Base-by-base conservation (phyloP, 202 grass and related monocot genomes). In the Musa balbisiana region DNA sequence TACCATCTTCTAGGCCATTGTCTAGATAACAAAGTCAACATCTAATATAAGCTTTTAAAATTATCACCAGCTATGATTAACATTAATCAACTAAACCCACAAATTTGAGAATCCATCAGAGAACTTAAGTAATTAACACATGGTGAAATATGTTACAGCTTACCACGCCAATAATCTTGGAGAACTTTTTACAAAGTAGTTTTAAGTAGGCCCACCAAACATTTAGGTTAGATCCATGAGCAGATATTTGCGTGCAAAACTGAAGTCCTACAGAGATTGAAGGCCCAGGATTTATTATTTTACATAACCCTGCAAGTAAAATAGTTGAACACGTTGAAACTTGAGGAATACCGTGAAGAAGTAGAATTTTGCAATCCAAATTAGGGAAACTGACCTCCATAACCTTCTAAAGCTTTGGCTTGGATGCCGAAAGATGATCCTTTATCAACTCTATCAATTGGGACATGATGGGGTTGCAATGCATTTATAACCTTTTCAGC, bases 301-400 rank as follows among this genome's bases (percentile, higher is more conserved):
- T 76, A 80, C 50, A 80, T 85, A 85, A 53, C 20, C 83, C 83
- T 85, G 63, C 71, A 84, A 74, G 49, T 11, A 63, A n/a, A 79
- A 73, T 21, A 66, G 29, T 51, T 52, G 75, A 80, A 27, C 43
- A 72, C 43, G 24, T 51, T 73, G n/a, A 78, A 66, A 22, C 52
- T 83, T 71, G 23, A 25, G 52, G 80, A 50, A 43, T 43, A 43
- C 33, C 4, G 4, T 6, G 43, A 53, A 10, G 20, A 6, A 64
- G 20, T 9, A 65, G 16, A 52, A 70, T 64, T 1, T 19, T 72
- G 21, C 11, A 73, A 14, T 53, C 26, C 62, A 8, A 17, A 49
- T 50, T n/a, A 10, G 6, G 33, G 53, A 70, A 69, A 49, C 79
- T n/a, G 65, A 81, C 83, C 79, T 81, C 78, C 73, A 85, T 54